Evolutionary conservation across 306 rosid species (phyloP).

Genomic region (Biancaea sappan): DNA sequence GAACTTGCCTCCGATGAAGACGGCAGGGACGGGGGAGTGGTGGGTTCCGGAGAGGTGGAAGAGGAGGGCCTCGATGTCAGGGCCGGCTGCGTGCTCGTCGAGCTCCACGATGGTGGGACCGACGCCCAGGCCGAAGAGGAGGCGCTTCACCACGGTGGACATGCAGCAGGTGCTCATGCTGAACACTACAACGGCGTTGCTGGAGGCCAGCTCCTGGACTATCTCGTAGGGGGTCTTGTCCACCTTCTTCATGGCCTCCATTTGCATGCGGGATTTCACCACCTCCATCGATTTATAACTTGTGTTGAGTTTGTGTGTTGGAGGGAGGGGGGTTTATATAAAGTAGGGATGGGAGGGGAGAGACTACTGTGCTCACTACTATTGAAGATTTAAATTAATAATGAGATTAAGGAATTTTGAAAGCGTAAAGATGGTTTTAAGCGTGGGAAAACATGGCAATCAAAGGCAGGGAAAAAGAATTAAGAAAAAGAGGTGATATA

Average conservation of each 20-base stretch:
- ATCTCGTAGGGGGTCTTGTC: conserved; percentile 42
- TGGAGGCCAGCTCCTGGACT: conserved; percentile 52
- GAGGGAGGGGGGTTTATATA: too few species aligned
- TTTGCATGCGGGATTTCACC: conserved; percentile 31
- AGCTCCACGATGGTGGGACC: conserved; percentile 80
- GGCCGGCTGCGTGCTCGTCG: conserved; percentile 54
- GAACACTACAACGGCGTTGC: conserved; percentile 80
- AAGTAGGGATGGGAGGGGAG: not conserved
- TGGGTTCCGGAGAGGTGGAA: conserved; percentile 38
- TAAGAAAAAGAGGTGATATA: not conserved
- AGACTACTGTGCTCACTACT: too few species aligned
- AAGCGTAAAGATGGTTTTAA: not conserved
- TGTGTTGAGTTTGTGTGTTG: too few species aligned
- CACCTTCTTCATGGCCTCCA: conserved; percentile 8
- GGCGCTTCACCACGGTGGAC: conserved; percentile 83
- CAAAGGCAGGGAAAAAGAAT: not conserved
- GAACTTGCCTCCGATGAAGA: conserved; percentile 77
- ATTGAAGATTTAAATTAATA: too few species aligned
- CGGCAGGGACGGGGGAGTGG: conserved; percentile 58
- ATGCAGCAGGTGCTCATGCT: conserved; percentile 76
- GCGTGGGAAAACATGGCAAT: not conserved
- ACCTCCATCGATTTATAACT: too few species aligned
- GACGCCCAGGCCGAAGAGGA: conserved; percentile 79
- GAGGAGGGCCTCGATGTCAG: conserved; percentile 55
- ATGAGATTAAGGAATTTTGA: too few species aligned